A percentile compares a stretch with the other conserved stretches of the same genome.
These are phyloP conservation scores for Oryza meridionalis DNA, from an alignment of 176 grass and related monocot genomes.

Conservation along the genomic window DNA sequence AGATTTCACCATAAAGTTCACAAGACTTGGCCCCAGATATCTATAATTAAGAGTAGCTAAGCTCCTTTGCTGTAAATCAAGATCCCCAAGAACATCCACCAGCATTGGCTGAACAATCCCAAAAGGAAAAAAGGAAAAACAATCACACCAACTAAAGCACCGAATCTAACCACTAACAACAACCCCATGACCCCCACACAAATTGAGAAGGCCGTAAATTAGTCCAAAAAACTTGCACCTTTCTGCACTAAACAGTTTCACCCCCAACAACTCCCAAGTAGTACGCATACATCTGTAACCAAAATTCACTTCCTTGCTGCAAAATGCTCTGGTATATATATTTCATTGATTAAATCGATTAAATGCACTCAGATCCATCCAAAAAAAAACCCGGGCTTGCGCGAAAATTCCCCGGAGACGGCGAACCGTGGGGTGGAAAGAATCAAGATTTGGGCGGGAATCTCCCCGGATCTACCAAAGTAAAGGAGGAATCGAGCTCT, in stretches of 20 bases:
- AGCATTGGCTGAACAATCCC: conserved; percentile 6
- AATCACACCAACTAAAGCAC: conserved; percentile 15
- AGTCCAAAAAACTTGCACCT: background rate
- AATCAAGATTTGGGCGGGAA: conserved; percentile 33
- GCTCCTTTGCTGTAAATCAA: conserved; percentile 27
- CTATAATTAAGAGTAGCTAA: background rate
- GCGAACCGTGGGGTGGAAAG: background rate
- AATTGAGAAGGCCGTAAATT: background rate
- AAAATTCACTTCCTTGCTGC: background rate
- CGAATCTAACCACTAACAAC: conserved; percentile 26
- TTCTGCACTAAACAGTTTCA: conserved; percentile 16
- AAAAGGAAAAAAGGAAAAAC: conserved; percentile 4
- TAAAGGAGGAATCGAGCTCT: background rate
- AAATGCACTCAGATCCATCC: conserved; percentile 17
- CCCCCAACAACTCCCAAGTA: background rate
- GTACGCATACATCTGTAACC: background rate
- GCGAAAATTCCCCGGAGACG: background rate
- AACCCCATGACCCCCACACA: background rate
- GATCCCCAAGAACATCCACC: background rate
- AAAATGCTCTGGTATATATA: background rate
- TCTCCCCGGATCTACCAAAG: conserved; percentile 9
- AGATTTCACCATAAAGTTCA: background rate
- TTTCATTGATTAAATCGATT: background rate
- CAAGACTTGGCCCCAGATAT: background rate
- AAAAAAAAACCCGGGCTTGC: background rate